phyloP scores from a whole-genome alignment of 1,284 basidiomycete species.

The Gomphus bonarii region DNA sequence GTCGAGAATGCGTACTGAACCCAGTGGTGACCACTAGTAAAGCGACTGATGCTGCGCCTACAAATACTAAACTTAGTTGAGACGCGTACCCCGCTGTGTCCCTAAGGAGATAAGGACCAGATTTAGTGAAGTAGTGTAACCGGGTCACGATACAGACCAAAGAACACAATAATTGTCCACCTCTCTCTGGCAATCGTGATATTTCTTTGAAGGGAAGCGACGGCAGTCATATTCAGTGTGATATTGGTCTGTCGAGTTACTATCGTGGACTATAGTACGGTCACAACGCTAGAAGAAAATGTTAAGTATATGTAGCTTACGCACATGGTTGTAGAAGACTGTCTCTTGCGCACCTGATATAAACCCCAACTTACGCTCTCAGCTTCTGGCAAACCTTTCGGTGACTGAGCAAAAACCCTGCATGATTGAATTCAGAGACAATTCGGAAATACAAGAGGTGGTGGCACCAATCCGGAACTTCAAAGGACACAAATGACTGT shows the following conservation, averaged over 20 bases:
- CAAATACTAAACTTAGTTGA: conserved; percentile 54
- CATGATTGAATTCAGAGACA: conserved; percentile 14
- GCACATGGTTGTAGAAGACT: background rate
- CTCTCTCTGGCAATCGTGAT: conserved; percentile 47
- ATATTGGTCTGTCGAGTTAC: conserved; percentile 15
- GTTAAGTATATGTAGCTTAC: background rate
- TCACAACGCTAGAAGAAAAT: conserved; percentile 39
- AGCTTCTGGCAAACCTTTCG: conserved; percentile 31
- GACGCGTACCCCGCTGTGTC: conserved; percentile 50
- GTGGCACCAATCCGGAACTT: conserved; percentile 46
- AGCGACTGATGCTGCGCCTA: conserved; percentile 42
- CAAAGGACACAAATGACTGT: conserved; percentile 23
- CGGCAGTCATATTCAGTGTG: conserved; percentile 54
- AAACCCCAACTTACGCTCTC: conserved; percentile 38
- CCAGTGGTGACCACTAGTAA: conserved; percentile 41
- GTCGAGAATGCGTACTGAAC: conserved; percentile 57
- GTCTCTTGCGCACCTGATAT: conserved; percentile 29
- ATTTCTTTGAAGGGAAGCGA: conserved; percentile 47
- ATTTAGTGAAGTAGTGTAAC: background rate
- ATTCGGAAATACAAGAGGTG: background rate
- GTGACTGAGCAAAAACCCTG: conserved; percentile 50
- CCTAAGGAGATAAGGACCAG: background rate
- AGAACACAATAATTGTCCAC: conserved; percentile 53
- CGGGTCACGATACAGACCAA: conserved; percentile 32
- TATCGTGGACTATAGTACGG: conserved; percentile 29